Base-by-base conservation (phyloP, 768 basidiomycete genomes). In the Hypholoma fasciculare region DNA sequence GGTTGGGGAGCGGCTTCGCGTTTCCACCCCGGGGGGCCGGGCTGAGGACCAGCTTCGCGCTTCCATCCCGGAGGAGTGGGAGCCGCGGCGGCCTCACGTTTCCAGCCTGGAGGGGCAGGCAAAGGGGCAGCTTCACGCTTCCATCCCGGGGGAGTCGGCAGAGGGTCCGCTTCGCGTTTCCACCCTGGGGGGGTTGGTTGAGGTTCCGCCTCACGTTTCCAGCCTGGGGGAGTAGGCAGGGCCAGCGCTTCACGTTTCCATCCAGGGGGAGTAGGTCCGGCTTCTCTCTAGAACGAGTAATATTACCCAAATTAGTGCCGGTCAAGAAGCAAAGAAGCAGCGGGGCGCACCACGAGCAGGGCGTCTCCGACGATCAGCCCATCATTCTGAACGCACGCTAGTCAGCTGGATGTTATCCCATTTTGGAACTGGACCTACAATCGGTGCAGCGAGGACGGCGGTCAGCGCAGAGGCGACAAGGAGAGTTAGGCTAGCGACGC, bases 401-500 rank as follows among this genome's bases (percentile, higher is more conserved):
- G 34, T 49, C 20, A 19, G 39, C 30, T 5, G 11, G 39, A 20
- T 11, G 16, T 17, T 38, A 17, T 13, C 27, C 44, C 20, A 48
- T 26, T 48, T n/a, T 57, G 38, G 36, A 44, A 14, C 20, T 14
- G 13, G 40, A 65, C 72, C 67, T 47, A 71, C 74, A 48, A 65
- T 48, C 44, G 68, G 65, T 11, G 63, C 57, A 23, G 72, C 71
- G 49, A 54, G 23, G n/a, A 65, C 61, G 8, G 69, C 52, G 49
- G 64, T 59, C 48, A 69, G 53, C 13, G 61, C 63, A 39, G 72
- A 70, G 19, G 70, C 61, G 38, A 67, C 52, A 46, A 67, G 46
- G 14, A 72, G 53, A 34, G 69, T 43, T 26, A 67, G 38, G 54
- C 63, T 61, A 52, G 68, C 52, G 52, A 74, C 54, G 48, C 72